Evolutionary conservation across 169 alveolate species (phyloP).

Genomic region (Cryptosporidium muris): DNA sequence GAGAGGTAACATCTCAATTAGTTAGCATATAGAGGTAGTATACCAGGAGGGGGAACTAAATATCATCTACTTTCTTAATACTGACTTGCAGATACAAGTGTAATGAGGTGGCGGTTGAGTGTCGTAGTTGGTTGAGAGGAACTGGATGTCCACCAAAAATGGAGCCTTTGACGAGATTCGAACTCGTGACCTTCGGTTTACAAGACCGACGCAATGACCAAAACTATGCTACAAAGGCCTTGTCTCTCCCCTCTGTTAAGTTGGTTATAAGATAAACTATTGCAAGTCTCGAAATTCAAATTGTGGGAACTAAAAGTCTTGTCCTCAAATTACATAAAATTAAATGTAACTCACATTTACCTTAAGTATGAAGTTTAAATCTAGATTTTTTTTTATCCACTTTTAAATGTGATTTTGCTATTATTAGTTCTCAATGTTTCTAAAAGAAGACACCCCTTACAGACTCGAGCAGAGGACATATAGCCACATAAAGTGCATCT

Average conservation of each 20-base stretch:
- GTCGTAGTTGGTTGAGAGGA: background rate
- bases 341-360: background rate
- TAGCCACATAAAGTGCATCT: slow-evolving; percentile 56
- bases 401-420: slow-evolving; percentile 18
- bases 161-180: slow-evolving; percentile 73
- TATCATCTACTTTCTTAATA: background rate
- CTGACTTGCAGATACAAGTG: background rate
- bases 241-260: background rate
- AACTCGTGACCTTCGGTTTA: slow-evolving; percentile 74
- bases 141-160: background rate
- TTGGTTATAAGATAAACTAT: slow-evolving; percentile 32
- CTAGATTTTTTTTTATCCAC: slow-evolving; percentile 25
- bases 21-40: background rate
- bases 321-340: background rate
- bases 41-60: background rate
- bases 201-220: slow-evolving; percentile 74
- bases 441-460: slow-evolving; percentile 54
- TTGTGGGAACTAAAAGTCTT: background rate
- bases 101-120: background rate
- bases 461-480: slow-evolving; percentile 40
- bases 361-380: background rate
- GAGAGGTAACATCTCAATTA: background rate
- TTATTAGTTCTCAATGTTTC: slow-evolving; percentile 23
- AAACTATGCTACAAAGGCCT: slow-evolving; percentile 72
- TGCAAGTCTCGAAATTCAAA: slow-evolving; percentile 3